A percentile compares a stretch with the other conserved stretches of the same genome.
phyloP scores from a whole-genome alignment of 805 yeast genomes.

The Candida silvicultrix region DNA sequence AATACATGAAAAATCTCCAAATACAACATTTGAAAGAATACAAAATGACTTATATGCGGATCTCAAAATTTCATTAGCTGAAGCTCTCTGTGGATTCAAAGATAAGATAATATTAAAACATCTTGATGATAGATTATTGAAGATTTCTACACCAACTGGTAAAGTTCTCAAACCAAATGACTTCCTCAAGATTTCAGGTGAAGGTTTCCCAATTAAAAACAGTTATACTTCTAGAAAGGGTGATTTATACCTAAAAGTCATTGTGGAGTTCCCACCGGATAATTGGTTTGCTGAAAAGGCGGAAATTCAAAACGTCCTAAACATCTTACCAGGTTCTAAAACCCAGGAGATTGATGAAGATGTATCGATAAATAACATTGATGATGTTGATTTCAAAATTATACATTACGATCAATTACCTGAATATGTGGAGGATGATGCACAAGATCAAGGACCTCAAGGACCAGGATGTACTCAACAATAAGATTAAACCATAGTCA shows the following conservation, averaged over 20 bases:
- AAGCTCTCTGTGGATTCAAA: conserved; percentile 79
- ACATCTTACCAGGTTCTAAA: conserved; percentile 41
- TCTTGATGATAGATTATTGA: conserved; percentile 72
- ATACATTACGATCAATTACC: conserved; percentile 20
- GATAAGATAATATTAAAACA: conserved; percentile 58
- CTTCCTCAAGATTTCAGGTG: conserved; percentile 52
- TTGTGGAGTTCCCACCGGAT: conserved; percentile 77
- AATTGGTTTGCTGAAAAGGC: conserved; percentile 76
- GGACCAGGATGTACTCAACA: conserved; percentile 37
- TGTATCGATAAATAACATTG: conserved; percentile 24
- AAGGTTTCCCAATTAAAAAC: conserved; percentile 73
- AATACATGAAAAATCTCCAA: conserved; percentile 36
- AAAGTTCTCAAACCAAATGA: conserved; percentile 79
- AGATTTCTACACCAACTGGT: conserved; percentile 63
- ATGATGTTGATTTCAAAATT: conserved; percentile 21
- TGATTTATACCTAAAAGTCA: conserved; percentile 63
- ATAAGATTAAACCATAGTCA: conserved; percentile 10
- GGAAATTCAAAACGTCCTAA: conserved; percentile 49
- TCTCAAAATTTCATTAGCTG: conserved; percentile 60
- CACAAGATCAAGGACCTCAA: conserved; percentile 9
- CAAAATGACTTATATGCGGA: conserved; percentile 61
- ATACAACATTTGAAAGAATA: conserved; percentile 42
- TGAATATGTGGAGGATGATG: conserved; percentile 17
- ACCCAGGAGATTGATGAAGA: conserved; percentile 8
- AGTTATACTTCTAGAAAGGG: conserved; percentile 37